These are phyloP conservation scores for Globisporangium canariense DNA, from an alignment of 352 stramenopile genomes.

Conservation along the genomic window DNA sequence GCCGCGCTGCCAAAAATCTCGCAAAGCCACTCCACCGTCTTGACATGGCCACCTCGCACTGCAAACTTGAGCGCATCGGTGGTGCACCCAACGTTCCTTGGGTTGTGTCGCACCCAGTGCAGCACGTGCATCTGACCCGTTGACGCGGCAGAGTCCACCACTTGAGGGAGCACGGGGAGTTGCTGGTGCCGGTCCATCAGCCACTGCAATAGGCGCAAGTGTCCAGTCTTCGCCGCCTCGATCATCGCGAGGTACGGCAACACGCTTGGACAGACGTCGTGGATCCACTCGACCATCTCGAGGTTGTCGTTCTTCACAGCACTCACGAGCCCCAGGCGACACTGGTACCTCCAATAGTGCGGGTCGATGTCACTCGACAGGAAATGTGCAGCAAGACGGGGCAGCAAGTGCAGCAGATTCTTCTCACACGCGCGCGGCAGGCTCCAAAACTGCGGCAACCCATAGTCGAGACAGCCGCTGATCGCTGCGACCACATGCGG, in stretches of 20 bases:
- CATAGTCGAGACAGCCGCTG: neutral
- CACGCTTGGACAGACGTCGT: neutral
- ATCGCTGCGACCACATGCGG: neutral
- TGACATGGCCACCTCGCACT: neutral
- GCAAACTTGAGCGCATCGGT: neutral
- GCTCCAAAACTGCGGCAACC: neutral
- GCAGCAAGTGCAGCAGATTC: neutral
- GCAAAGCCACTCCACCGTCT: neutral
- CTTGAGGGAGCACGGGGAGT: neutral
- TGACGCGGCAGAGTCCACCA: neutral
- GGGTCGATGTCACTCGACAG: neutral
- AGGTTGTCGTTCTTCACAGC: neutral
- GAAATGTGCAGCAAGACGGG: neutral
- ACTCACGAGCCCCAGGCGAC: neutral
- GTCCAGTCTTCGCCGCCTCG: neutral
- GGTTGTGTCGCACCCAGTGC: neutral
- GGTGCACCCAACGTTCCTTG: neutral
- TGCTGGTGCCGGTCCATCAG: neutral
- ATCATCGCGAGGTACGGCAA: neutral
- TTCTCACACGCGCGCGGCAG: neutral
- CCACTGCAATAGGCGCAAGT: neutral
- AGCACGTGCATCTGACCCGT: neutral
- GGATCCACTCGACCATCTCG: slow-evolving; percentile 3
- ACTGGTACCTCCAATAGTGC: slow-evolving; percentile 1
- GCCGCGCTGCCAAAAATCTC: neutral